Base-by-base conservation (phyloP, 768 basidiomycete species). In the Brasilioporus rufonigricans region DNA sequence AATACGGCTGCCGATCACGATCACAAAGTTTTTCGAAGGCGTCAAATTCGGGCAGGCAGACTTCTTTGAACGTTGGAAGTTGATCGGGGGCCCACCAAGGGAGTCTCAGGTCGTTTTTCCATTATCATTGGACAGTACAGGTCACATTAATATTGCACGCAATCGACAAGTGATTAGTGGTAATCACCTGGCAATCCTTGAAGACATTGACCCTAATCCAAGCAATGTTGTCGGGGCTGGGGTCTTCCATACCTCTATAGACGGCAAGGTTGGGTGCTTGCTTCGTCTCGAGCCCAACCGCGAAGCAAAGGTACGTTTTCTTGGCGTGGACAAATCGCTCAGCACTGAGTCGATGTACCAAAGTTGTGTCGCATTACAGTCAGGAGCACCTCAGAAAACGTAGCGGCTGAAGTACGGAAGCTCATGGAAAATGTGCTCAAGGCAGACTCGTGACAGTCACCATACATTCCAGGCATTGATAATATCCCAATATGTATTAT, bases 11-110 rank as follows among this genome's bases (percentile, higher is more conserved):
- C 97, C 97, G 12, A 83, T 99, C 60, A 82, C 91, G 41, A 64
- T 97, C 52, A 87, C 88, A 38, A 93, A 96, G 71, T 99, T 99
- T 72, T 81, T 98, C 52, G 96, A 97, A 66, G 90, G 91, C 24
- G 95, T 98, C 60, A 88, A 86, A 64, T 81, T 99, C 32, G 84
- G 82, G 12, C 78, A 82, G 57, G 74, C 81, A 1, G 91, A 97
- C 61, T 99, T 98, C 80, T 99, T 98, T 73, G 95, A 98, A 71
- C 79, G 97, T 48, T 99, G 97, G 97, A 95, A 93, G 71, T 74
- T 97, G 62, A 98, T 98, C 48, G 97, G 97, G 8, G 97, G 97
- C 1, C 79, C 93, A 13, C 97, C 97, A 27, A 82, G 95, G 47
- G 97, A 99, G 74, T 84, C 89, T 26, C 97, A 99, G 69, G 70